Percentiles rank a stretch among this genome's conserved stretches.
Conservation (phyloP, 2,329 filamentous ascomycete genomes). For the Graphilbum sp. region DNA sequence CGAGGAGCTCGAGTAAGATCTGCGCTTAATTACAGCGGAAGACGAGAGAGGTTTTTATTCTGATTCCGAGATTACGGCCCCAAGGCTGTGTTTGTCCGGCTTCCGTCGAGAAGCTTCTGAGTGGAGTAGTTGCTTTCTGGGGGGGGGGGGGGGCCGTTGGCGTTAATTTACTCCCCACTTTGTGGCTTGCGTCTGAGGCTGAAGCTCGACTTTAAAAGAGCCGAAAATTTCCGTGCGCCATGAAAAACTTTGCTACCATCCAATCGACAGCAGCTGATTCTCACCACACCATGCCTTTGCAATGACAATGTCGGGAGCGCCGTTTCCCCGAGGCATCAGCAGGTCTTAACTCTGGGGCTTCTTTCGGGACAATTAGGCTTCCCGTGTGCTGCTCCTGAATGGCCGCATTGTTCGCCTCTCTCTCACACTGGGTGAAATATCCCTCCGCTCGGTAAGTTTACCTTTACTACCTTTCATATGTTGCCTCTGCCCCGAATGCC, state of each 20-base stretch:
- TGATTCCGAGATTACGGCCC: too few species aligned
- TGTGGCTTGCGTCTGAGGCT: not conserved
- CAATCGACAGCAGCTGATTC: conserved; percentile 1
- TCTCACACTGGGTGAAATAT: conserved; percentile 11
- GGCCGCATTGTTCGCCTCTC: conserved; percentile 4
- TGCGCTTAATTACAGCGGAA: too few species aligned
- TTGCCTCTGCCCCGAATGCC: not conserved
- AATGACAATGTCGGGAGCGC: too few species aligned
- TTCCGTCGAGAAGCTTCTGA: conserved; percentile 1
- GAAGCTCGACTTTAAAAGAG: not conserved
- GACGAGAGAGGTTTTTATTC: too few species aligned
- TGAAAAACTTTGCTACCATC: not conserved
- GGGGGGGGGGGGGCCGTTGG: too few species aligned
- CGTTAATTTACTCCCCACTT: too few species aligned
- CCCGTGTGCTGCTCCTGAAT: conserved; percentile 1
- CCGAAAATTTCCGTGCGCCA: conserved; percentile 2
- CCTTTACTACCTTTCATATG: not conserved
- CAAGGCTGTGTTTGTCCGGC: too few species aligned
- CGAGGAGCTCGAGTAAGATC: too few species aligned
- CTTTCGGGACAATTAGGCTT: not conserved
- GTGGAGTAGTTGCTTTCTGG: not conserved
- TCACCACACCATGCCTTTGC: not conserved
- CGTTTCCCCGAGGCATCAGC: too few species aligned
- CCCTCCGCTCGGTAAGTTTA: conserved; percentile 13
- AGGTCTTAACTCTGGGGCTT: too few species aligned